Conservation (phyloP, 1,284 basidiomycete species). For the Trichosporon coremiiforme region DNA sequence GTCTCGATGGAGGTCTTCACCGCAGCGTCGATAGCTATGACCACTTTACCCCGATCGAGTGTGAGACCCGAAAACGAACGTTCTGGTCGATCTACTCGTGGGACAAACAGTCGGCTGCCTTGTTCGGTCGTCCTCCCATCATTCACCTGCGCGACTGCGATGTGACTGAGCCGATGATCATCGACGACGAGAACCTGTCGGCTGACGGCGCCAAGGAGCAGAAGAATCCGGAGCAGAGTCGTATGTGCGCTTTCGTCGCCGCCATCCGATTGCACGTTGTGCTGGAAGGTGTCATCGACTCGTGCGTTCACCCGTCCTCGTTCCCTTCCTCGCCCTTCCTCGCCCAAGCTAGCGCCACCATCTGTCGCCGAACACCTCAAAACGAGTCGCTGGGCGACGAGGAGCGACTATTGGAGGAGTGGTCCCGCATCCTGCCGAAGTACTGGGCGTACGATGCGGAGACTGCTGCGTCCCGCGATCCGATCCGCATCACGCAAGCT, state of each 20-base stretch:
- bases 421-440: constrained; percentile 68
- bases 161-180: constrained; percentile 73
- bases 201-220: constrained; percentile 69
- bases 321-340: constrained; percentile 57
- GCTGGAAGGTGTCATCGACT: constrained; percentile 67
- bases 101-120: constrained; percentile 78
- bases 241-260: constrained; percentile 76
- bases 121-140: constrained; percentile 83
- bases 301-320: constrained; percentile 55
- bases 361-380: constrained; percentile 52
- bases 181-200: constrained; percentile 86
- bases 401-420: constrained; percentile 75
- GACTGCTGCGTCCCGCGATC: constrained; percentile 78
- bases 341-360: constrained; percentile 54
- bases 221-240: constrained; percentile 68
- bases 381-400: constrained; percentile 73
- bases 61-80: constrained; percentile 82
- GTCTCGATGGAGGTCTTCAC: constrained; percentile 78
- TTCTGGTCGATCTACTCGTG: constrained; percentile 90
- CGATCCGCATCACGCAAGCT: constrained; percentile 81
- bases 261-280: constrained; percentile 76
- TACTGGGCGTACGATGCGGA: constrained; percentile 79
- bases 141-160: constrained; percentile 83
- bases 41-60: constrained; percentile 80
- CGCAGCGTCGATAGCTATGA: constrained; percentile 84